A percentile compares a stretch with the other conserved stretches of the same genome.
These are phyloP conservation scores for Phytophthora hibernalis DNA, from an alignment of 352 stramenopile species.

Conservation along the genomic window DNA sequence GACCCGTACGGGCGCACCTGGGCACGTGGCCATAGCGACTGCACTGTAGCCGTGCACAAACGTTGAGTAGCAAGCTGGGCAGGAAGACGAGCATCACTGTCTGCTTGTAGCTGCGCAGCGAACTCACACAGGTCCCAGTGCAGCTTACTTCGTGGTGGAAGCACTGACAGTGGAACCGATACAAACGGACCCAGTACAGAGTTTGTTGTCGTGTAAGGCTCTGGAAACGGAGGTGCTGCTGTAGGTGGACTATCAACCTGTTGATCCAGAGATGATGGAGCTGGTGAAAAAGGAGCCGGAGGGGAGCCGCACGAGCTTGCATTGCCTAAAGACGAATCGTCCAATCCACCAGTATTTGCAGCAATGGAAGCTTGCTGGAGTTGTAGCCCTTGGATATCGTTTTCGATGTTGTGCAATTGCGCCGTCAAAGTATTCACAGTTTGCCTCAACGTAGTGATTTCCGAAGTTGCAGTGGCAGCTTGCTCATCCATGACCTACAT, in stretches of 20 bases:
- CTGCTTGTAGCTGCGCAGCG: conserved; percentile 76
- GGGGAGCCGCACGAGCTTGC: conserved; percentile 39
- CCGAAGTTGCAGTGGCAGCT: conserved; percentile 36
- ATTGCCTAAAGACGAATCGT: conserved; percentile 35
- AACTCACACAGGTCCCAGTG: conserved; percentile 92
- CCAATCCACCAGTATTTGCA: conserved; percentile 22
- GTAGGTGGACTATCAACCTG: conserved; percentile 30
- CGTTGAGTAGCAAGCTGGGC: conserved; percentile 81
- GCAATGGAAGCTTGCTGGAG: conserved; percentile 32
- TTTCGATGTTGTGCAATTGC: conserved; percentile 53
- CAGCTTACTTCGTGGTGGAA: conserved; percentile 85
- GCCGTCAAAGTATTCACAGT: conserved; percentile 51
- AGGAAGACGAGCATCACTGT: conserved; percentile 70
- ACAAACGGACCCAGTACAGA: conserved; percentile 81
- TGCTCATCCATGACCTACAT: conserved; percentile 54
- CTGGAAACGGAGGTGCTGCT: conserved; percentile 38
- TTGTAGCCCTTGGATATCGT: conserved; percentile 53
- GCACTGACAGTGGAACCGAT: conserved; percentile 82
- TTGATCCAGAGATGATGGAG: conserved; percentile 40
- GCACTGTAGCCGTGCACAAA: conserved; percentile 83
- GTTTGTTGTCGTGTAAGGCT: conserved; percentile 53
- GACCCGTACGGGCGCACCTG: conserved; percentile 98
- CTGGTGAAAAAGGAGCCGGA: conserved; percentile 42
- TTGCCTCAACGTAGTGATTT: conserved; percentile 53
- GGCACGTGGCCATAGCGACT: conserved; percentile 94